phyloP scores from a whole-genome alignment of 2,329 filamentous ascomycete species.

The Xylariales sp. region DNA sequence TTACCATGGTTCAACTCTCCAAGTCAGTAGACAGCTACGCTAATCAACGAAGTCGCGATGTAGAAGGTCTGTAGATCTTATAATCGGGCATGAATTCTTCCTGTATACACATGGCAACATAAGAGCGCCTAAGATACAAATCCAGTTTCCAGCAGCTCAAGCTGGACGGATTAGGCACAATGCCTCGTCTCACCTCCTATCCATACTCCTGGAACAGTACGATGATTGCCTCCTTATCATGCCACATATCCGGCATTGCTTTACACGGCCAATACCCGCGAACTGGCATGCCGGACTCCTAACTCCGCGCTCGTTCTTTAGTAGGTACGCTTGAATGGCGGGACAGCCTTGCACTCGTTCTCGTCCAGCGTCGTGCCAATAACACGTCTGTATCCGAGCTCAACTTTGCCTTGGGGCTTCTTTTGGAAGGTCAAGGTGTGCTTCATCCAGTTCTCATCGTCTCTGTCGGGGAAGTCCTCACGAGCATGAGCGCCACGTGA shows the following conservation, averaged over 20 bases:
- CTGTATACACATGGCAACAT: slow-evolving; percentile 10
- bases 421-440: slow-evolving; percentile 97
- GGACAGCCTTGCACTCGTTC: slow-evolving; percentile 91
- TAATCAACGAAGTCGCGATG: no score
- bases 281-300: no score
- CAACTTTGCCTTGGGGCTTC: slow-evolving; percentile 79
- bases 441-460: slow-evolving; percentile 99
- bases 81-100: slow-evolving; percentile 11
- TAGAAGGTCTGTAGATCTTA: no score
- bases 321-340: slow-evolving; percentile 93
- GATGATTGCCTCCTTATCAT: slow-evolving; percentile 3
- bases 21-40: no score
- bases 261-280: no score
- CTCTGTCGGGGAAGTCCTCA: slow-evolving; percentile 92
- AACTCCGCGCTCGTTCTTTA: no score
- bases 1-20: no score
- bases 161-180: neutral
- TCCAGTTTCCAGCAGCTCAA: slow-evolving; percentile 4
- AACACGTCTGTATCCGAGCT: slow-evolving; percentile 82
- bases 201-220: neutral
- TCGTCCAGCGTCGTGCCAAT: slow-evolving; percentile 82
- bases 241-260: slow-evolving; percentile 14
- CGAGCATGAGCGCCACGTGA: slow-evolving; percentile 95
- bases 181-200: neutral
- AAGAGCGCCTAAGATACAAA: slow-evolving; percentile 10